Evolutionary conservation across 164 flowering plant species (phyloP).

Genomic region (Magnolia changhungtana): DNA sequence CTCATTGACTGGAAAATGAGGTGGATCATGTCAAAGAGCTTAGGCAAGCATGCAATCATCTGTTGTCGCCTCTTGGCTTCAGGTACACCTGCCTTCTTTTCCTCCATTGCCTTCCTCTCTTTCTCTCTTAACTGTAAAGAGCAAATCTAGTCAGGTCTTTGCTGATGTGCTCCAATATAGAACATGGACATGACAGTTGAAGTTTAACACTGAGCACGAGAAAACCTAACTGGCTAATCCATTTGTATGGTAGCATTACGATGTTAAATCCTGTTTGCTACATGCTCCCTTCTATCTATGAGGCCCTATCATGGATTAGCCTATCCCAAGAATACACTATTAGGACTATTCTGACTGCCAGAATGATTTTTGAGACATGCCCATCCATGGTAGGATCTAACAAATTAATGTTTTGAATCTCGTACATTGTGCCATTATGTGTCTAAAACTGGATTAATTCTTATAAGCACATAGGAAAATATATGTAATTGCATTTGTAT

Average conservation of each 20-base stretch:
- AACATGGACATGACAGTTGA: neutral
- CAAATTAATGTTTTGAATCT: too few species aligned
- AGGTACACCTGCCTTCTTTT: slow-evolving; percentile 61
- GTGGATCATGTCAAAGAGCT: slow-evolving; percentile 60
- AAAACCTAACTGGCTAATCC: neutral
- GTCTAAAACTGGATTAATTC: too few species aligned
- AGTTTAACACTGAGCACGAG: neutral
- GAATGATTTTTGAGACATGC: neutral
- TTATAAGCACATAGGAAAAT: too few species aligned
- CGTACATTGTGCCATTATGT: too few species aligned
- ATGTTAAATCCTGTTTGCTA: neutral
- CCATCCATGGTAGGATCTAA: too few species aligned
- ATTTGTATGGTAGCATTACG: neutral
- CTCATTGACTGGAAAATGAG: slow-evolving; percentile 57
- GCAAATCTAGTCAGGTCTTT: neutral
- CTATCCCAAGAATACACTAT: neutral
- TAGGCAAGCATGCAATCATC: slow-evolving; percentile 65
- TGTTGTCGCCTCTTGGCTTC: slow-evolving; percentile 58
- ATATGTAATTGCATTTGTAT: too few species aligned
- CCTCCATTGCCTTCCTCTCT: slow-evolving; percentile 52
- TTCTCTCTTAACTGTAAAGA: slow-evolving; percentile 60
- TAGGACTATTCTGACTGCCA: too few species aligned
- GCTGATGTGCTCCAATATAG: too few species aligned
- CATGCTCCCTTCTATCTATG: neutral
- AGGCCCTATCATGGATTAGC: neutral